These are phyloP conservation scores for Magnusiomyces sp. DNA, from an alignment of 1,139 yeast genomes.

Conservation along the genomic window DNA sequence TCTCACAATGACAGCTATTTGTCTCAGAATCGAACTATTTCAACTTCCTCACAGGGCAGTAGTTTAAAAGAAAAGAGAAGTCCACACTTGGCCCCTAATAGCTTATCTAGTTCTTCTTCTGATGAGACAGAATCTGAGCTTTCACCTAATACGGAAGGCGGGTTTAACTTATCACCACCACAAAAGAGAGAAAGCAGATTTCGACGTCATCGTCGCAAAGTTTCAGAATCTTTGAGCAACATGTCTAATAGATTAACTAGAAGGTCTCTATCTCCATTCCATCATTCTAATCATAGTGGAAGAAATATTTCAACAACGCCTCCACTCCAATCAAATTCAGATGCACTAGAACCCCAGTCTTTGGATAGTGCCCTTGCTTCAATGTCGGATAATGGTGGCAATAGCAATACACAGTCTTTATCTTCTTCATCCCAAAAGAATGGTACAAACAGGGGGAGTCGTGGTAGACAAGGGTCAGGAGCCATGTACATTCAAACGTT, in stretches of 20 bases:
- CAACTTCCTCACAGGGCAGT: background rate
- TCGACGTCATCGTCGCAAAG: conserved; percentile 1
- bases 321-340: background rate
- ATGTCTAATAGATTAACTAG: conserved; percentile 2
- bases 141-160: background rate
- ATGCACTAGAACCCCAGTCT: background rate
- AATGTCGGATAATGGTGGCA: background rate
- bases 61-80: conserved; percentile 1
- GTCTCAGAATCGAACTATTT: background rate
- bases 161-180: background rate
- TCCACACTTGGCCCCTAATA: background rate
- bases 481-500: background rate
- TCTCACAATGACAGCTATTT: background rate
- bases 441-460: background rate
- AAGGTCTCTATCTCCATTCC: conserved; percentile 2
- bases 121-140: background rate
- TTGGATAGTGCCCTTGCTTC: conserved; percentile 2
- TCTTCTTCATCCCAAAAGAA: background rate
- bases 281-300: background rate
- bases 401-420: background rate
- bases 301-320: background rate
- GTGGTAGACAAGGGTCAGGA: background rate
- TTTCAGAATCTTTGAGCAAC: background rate
- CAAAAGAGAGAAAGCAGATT: background rate
- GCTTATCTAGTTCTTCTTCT: background rate